Percentiles rank a stretch among this genome's conserved stretches.
phyloP scores from a whole-genome alignment of 75 land plant species.

The Pinus albicaulis region DNA sequence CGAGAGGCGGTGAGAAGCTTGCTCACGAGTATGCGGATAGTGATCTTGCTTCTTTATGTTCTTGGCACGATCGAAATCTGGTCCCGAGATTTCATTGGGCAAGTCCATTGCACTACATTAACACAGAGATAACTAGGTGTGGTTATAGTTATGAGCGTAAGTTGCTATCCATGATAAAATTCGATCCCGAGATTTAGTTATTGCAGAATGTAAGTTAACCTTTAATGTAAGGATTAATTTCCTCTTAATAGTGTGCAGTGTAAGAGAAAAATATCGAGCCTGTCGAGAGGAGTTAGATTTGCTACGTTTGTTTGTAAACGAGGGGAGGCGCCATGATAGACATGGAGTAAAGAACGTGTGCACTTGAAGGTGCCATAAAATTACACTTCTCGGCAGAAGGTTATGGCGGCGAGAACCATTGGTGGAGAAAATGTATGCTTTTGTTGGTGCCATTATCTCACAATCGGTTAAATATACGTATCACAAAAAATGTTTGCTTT shows the following conservation, averaged over 20 bases:
- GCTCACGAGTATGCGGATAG: slow-evolving; percentile 20
- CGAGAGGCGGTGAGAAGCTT: slow-evolving; percentile 28
- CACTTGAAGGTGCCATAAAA: slow-evolving; percentile 78
- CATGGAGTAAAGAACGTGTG: slow-evolving; percentile 50
- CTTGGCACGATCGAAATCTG: slow-evolving; percentile 61
- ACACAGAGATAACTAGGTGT: slow-evolving; percentile 39
- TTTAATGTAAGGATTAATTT: no score
- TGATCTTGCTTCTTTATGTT: slow-evolving; percentile 39
- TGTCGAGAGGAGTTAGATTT: no score
- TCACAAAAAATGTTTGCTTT: no score
- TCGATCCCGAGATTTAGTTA: no score
- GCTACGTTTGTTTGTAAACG: background rate
- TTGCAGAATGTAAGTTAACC: no score
- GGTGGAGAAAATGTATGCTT: slow-evolving; percentile 1
- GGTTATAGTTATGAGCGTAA: slow-evolving; percentile 35
- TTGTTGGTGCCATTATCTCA: no score
- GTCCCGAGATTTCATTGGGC: slow-evolving; percentile 29
- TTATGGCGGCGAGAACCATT: slow-evolving; percentile 8
- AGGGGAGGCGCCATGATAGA: slow-evolving; percentile 85
- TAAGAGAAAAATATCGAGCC: no score
- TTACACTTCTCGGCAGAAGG: slow-evolving; percentile 58
- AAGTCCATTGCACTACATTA: slow-evolving; percentile 40
- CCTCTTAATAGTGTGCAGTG: no score
- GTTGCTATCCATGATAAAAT: background rate
- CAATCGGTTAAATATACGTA: no score